Conservation (phyloP, 2,329 filamentous ascomycete species). For the Curvularia spicifera region DNA sequence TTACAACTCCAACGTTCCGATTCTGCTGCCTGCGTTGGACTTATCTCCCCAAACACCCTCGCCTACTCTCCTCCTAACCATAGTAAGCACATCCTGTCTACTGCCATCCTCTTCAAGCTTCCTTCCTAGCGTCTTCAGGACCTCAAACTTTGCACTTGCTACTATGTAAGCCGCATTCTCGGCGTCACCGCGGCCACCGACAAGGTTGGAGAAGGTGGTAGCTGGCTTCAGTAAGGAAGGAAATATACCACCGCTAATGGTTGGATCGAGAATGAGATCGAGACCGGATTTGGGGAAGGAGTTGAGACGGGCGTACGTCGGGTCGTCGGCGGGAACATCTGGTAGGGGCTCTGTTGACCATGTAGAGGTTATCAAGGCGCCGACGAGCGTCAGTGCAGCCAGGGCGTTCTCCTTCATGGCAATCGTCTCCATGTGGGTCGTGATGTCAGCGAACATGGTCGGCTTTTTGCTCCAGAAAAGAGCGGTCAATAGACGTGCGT, state of each 20-base stretch:
- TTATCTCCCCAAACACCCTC: constrained; percentile 53
- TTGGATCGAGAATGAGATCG: constrained; percentile 60
- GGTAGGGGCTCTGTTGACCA: constrained; percentile 56
- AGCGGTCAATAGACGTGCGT: constrained; percentile 62
- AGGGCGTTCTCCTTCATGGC: constrained; percentile 64
- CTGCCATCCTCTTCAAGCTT: constrained; percentile 50
- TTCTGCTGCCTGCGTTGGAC: constrained; percentile 52
- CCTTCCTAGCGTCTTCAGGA: constrained; percentile 57
- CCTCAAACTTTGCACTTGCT: constrained; percentile 64
- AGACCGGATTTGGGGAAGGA: constrained; percentile 52
- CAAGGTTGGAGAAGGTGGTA: constrained; percentile 63
- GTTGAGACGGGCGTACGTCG: constrained; percentile 53
- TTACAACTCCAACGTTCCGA: constrained; percentile 53
- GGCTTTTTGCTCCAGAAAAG: constrained; percentile 60
- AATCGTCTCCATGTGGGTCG: constrained; percentile 61
- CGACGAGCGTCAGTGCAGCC: constrained; percentile 60
- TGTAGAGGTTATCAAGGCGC: constrained; percentile 60
- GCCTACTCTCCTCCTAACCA: constrained; percentile 51
- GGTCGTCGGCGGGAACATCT: constrained; percentile 56
- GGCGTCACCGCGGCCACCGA: constrained; percentile 62
- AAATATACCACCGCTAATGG: constrained; percentile 58
- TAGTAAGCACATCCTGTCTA: constrained; percentile 50
- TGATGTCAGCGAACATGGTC: constrained; percentile 60
- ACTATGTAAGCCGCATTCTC: constrained; percentile 65
- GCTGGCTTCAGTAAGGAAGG: constrained; percentile 65